These are phyloP conservation scores for Boletus sp. DNA, from an alignment of 768 basidiomycete genomes.

Conservation along the genomic window DNA sequence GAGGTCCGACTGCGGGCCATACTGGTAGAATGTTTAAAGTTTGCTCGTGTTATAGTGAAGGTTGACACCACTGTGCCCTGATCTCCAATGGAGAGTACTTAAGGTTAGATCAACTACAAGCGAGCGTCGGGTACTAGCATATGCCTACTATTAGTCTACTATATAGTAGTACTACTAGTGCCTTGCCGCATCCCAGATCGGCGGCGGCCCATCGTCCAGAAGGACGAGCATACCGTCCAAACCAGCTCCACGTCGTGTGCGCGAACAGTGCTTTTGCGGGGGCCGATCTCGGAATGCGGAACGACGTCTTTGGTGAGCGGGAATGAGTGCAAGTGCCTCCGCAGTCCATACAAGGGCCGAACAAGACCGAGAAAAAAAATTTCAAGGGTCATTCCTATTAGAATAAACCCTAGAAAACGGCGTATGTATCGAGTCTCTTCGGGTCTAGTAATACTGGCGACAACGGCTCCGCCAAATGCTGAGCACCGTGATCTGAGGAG, in stretches of 20 bases:
- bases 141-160: too few species aligned
- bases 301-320: not conserved
- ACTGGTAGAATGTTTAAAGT: not conserved
- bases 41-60: not conserved
- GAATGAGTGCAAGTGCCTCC: too few species aligned
- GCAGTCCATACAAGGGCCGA: too few species aligned
- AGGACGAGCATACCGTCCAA: not conserved
- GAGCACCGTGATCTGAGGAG: too few species aligned
- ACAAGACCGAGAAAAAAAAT: not conserved
- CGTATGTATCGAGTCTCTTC: not conserved
- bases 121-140: not conserved
- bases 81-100: not conserved
- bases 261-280: too few species aligned
- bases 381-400: not conserved
- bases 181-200: not conserved
- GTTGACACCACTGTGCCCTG: not conserved
- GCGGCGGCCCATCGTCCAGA: not conserved
- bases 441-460: not conserved
- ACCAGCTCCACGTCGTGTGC: too few species aligned
- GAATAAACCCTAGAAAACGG: not conserved
- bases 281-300: too few species aligned
- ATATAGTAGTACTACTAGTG: not conserved
- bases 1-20: not conserved
- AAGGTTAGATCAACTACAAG: not conserved
- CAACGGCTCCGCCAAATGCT: too few species aligned